Evolutionary conservation across 208 protist genomes (phyloP).

Genomic region (Novymonas esmeraldas): DNA sequence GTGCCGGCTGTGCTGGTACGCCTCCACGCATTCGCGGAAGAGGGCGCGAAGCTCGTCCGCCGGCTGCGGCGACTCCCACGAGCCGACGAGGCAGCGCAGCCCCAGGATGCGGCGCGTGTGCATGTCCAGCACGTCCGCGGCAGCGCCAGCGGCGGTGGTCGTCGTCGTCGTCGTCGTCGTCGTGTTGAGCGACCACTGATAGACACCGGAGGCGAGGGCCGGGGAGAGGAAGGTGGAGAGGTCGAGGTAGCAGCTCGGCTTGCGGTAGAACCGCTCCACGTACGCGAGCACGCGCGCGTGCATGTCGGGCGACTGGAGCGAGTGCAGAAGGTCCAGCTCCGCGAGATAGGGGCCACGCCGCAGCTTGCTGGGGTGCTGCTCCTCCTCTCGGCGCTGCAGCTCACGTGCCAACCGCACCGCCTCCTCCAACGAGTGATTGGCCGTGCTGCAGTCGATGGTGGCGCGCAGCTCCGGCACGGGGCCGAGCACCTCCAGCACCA

Average conservation of each 20-base stretch:
- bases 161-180: no score
- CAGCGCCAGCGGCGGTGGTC: not conserved
- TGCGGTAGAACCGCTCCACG: slow-evolving; percentile 70
- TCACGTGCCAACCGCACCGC: slow-evolving; percentile 53
- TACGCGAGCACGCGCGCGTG: slow-evolving; percentile 57
- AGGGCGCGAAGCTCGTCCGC: slow-evolving; percentile 38
- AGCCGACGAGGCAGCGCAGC: slow-evolving; percentile 69
- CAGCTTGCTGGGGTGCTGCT: slow-evolving; percentile 36
- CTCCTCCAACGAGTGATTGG: slow-evolving; percentile 46
- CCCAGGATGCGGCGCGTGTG: slow-evolving; percentile 76
- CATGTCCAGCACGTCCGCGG: slow-evolving; percentile 20
- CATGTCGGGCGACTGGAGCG: slow-evolving; percentile 30
- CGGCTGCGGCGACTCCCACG: slow-evolving; percentile 53
- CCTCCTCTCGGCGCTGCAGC: slow-evolving; percentile 34
- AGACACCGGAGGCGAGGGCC: slow-evolving; percentile 47
- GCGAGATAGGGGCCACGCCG: slow-evolving; percentile 82
- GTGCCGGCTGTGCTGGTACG: slow-evolving; percentile 50
- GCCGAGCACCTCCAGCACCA: slow-evolving; percentile 25
- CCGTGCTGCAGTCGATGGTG: slow-evolving; percentile 40
- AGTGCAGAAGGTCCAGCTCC: slow-evolving; percentile 66
- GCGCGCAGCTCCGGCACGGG: slow-evolving; percentile 33
- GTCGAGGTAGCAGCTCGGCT: slow-evolving; percentile 84
- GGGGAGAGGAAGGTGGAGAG: slow-evolving; percentile 78
- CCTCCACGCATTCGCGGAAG: slow-evolving; percentile 42
- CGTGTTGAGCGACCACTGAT: slow-evolving; percentile 63